Conservation (phyloP, 2,329 filamentous ascomycete species). For the Microsporum ferrugineum region DNA sequence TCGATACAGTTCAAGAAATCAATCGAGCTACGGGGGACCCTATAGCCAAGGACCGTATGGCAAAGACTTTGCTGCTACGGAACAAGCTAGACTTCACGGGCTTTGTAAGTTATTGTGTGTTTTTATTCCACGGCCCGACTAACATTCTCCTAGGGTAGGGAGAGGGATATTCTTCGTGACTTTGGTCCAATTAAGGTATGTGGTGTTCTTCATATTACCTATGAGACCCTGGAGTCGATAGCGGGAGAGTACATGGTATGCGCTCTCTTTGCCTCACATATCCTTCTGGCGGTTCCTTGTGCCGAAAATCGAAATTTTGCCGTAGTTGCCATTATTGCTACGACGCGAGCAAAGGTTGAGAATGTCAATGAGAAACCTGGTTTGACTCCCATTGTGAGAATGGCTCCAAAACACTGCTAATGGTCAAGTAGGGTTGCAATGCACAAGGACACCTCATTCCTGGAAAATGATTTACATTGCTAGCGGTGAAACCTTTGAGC, state of each 20-base stretch:
- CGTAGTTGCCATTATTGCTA: constrained; percentile 57
- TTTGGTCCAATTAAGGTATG: constrained; percentile 74
- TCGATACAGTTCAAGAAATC: constrained; percentile 65
- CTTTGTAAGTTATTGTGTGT: constrained; percentile 43
- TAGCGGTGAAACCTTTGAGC: constrained; percentile 64
- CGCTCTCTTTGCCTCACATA: constrained; percentile 66
- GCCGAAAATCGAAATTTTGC: constrained; percentile 58
- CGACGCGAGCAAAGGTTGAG: constrained; percentile 26
- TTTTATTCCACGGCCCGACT: not conserved
- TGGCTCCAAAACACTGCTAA: not conserved
- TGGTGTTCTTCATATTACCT: constrained; percentile 71
- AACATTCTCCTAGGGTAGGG: not conserved
- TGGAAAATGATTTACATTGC: constrained; percentile 87
- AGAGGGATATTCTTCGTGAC: constrained; percentile 55
- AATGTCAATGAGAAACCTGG: constrained; percentile 27
- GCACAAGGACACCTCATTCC: constrained; percentile 71
- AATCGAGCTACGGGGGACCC: constrained; percentile 75
- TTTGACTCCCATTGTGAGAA: constrained; percentile 8
- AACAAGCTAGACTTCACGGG: constrained; percentile 63
- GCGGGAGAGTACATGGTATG: constrained; percentile 75
- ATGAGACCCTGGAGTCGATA: constrained; percentile 57
- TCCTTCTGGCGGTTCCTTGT: constrained; percentile 61
- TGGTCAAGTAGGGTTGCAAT: constrained; percentile 58
- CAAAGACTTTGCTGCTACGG: constrained; percentile 76
- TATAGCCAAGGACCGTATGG: constrained; percentile 55